Conservation (phyloP, 1,139 yeast genomes). For the Scheffersomyces illinoinensis region DNA sequence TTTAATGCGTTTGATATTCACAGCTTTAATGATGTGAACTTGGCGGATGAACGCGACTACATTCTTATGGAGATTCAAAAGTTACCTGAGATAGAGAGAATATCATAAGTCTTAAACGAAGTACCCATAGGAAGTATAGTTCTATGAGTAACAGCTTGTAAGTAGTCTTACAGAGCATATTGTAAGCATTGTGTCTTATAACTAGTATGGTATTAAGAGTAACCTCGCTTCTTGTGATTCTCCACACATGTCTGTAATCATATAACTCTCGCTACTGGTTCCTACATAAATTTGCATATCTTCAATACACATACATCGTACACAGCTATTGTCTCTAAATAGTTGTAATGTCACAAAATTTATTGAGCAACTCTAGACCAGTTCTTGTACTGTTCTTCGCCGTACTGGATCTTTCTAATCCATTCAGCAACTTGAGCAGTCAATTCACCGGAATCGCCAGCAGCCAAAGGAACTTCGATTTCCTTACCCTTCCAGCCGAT, state of each 20-base stretch:
- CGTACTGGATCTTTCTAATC: slow-evolving; percentile 38
- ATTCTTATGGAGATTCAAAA: slow-evolving; percentile 72
- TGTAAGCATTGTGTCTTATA: neutral
- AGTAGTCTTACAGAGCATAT: neutral
- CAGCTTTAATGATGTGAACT: slow-evolving; percentile 64
- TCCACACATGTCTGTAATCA: neutral
- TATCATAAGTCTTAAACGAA: neutral
- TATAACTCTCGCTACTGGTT: neutral
- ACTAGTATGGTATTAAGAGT: neutral
- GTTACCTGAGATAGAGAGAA: slow-evolving; percentile 44
- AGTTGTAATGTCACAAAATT: neutral
- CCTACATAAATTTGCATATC: neutral
- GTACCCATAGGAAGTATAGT: neutral
- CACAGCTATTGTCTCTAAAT: neutral
- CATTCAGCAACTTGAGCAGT: slow-evolving; percentile 27
- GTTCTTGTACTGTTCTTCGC: slow-evolving; percentile 18
- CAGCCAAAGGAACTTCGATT: slow-evolving; percentile 31
- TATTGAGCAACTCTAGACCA: slow-evolving; percentile 17
- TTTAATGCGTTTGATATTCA: slow-evolving; percentile 65
- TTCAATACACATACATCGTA: neutral
- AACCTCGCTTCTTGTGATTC: neutral
- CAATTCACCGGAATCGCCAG: slow-evolving; percentile 29
- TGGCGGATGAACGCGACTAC: slow-evolving; percentile 79
- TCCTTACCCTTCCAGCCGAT: slow-evolving; percentile 35
- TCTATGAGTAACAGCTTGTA: neutral